Evolutionary conservation across 768 basidiomycete species (phyloP), one percentile per base, ranked within the genome.

Genomic region (Candolleomyces efflorescens): DNA sequence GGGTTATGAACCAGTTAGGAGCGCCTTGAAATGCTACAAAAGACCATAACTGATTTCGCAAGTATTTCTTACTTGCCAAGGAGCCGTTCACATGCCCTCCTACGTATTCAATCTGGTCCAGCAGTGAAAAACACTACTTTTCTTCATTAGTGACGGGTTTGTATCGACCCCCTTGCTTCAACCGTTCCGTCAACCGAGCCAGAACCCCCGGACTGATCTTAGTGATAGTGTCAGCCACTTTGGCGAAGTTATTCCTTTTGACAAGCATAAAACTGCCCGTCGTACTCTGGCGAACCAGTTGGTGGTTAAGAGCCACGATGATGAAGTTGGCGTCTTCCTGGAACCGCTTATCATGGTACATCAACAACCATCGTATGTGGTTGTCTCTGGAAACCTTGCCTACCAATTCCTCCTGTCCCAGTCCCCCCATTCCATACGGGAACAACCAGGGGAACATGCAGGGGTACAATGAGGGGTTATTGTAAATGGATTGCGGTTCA

Each of bases 341-440:
- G 59, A 76, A 76, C 0, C 67, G 61, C 49, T 70, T 70, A 49
- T 76, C 74, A 59, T 69, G 63, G 57, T 74, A 74, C 66, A 69
- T 64, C 0, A 76, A 52, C 3, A 70, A 44, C n/a, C 62, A 45
- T 23, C 58, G 49, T 13, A 65, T 66, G 51, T 69, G 68, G 17
- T 11, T 26, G 18, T 24, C 49, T 0, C 62, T 62, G 24, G 62
- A 63, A 1, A 69, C 18, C 23, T 36, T 48, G 15, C 37, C 20
- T 4, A n/a, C 17, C 12, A 22, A 39, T 3, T 9, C n/a, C 17
- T 5, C 38, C 51, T 20, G 53, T n/a, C 64, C 67, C 18, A 71
- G 54, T 0, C 68, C 69, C 23, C 69, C 73, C 0, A 63, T 9
- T 7, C 73, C 71, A 61, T 72, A 73, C 1, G 73, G 75, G 62